Evolutionary conservation across 257 asterid genomes (phyloP).

Genomic region (Buddleja alternifolia): DNA sequence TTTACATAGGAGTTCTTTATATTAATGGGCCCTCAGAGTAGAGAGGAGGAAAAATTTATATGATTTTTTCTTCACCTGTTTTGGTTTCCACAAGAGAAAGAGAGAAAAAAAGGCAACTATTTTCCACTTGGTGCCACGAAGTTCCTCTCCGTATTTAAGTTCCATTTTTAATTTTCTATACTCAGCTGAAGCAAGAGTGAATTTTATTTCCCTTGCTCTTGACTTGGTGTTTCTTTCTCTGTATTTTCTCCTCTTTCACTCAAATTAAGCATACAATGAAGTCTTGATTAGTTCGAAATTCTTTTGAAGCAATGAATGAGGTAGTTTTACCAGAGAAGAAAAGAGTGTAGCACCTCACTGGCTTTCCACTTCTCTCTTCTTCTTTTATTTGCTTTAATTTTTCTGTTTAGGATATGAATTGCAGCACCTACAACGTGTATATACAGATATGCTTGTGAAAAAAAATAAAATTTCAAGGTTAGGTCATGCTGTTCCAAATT

Average conservation of each 20-base stretch:
- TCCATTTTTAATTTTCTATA: not conserved
- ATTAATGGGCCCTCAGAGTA: not conserved
- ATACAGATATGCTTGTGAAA: conserved; percentile 19
- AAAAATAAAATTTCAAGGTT: conserved; percentile 9
- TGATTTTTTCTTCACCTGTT: conserved; percentile 10
- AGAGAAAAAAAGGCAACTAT: not conserved
- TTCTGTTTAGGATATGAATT: conserved; percentile 24
- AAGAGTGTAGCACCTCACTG: not conserved
- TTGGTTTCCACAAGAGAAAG: not conserved
- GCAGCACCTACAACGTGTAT: conserved; percentile 2
- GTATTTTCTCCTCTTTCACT: not conserved
- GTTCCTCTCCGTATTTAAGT: not conserved
- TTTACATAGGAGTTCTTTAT: not conserved
- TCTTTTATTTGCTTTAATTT: not conserved
- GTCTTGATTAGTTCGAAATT: conserved; percentile 6
- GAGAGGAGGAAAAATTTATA: not conserved
- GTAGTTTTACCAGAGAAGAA: conserved; percentile 20
- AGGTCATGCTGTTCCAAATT: not conserved
- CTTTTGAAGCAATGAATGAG: conserved; percentile 5
- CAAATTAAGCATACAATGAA: conserved; percentile 2
- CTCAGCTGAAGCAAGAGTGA: conserved; percentile 18
- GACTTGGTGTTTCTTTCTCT: not conserved
- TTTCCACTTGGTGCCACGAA: not conserved
- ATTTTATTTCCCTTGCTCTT: not conserved
- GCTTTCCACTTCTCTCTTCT: not conserved